These are phyloP conservation scores for Erythrobasidium yunnanense DNA, from an alignment of 768 basidiomycete genomes.

Conservation along the genomic window DNA sequence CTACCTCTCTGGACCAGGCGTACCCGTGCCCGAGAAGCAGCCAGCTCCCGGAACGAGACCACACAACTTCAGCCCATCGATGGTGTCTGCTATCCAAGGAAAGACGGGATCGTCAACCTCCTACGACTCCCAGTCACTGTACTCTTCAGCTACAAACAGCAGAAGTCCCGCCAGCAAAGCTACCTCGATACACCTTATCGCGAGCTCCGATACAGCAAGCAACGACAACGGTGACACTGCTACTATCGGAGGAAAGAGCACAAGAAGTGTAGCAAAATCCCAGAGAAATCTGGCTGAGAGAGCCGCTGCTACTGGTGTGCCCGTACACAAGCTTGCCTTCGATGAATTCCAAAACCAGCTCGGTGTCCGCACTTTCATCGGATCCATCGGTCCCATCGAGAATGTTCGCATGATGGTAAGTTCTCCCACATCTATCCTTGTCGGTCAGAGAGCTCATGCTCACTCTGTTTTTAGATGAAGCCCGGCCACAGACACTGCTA, in stretches of 20 bases:
- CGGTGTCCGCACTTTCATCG: conserved; percentile 83
- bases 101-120: conserved; percentile 1
- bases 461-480: conserved; percentile 52
- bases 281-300: conserved; percentile 14
- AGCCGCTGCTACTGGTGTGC: conserved; percentile 31
- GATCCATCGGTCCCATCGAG: conserved; percentile 78
- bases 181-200: conserved; percentile 35
- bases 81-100: background rate
- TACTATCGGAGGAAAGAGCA: conserved; percentile 30
- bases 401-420: conserved; percentile 53
- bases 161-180: conserved; percentile 29
- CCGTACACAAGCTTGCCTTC: conserved; percentile 39
- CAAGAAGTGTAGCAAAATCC: conserved; percentile 17
- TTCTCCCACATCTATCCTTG: background rate
- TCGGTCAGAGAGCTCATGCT: background rate
- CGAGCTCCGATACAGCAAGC: conserved; percentile 28
- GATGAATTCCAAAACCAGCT: conserved; percentile 40
- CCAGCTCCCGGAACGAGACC: conserved; percentile 30
- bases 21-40: conserved; percentile 32
- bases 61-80: conserved; percentile 13
- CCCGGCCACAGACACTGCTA: conserved; percentile 87
- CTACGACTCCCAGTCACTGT: conserved; percentile 24
- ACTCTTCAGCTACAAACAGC: conserved; percentile 28
- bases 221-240: conserved; percentile 33
- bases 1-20: conserved; percentile 31